Conservation (phyloP, 192 early-diverging fungal genomes). For the Linnemannia schmuckeri region DNA sequence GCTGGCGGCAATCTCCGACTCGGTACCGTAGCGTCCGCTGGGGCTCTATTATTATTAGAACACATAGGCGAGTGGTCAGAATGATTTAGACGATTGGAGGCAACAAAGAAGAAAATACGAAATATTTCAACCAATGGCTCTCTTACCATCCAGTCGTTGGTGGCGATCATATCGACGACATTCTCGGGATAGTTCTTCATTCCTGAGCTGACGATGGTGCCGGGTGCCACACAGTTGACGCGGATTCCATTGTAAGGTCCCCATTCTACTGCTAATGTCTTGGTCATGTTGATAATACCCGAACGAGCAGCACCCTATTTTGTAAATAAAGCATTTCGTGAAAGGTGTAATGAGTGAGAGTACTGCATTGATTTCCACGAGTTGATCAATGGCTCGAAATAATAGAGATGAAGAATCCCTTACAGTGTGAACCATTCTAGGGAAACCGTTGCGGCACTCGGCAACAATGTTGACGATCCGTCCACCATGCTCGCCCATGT, state of each 20-base stretch:
- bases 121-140: too few species aligned
- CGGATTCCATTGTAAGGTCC: conserved; percentile 61
- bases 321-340: background rate
- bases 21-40: conserved; percentile 63
- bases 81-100: background rate
- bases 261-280: conserved; percentile 67
- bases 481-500: conserved; percentile 58
- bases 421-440: conserved; percentile 58
- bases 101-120: too few species aligned
- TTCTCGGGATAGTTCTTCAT: conserved; percentile 63
- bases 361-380: background rate
- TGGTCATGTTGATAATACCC: conserved; percentile 67
- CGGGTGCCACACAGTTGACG: conserved; percentile 68
- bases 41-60: conserved; percentile 47
- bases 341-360: too few species aligned
- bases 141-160: conserved; percentile 51
- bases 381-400: background rate
- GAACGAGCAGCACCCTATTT: conserved; percentile 64
- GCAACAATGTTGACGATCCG: conserved; percentile 65
- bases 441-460: conserved; percentile 60
- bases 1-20: conserved; percentile 65
- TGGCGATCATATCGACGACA: conserved; percentile 54
- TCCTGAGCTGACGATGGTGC: conserved; percentile 65
- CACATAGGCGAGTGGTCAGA: background rate
- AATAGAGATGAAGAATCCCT: conserved; percentile 12